Percentiles rank a stretch among this genome's conserved stretches.
Conservation (phyloP, 257 asterid species). For the Jasminum sambac region DNA sequence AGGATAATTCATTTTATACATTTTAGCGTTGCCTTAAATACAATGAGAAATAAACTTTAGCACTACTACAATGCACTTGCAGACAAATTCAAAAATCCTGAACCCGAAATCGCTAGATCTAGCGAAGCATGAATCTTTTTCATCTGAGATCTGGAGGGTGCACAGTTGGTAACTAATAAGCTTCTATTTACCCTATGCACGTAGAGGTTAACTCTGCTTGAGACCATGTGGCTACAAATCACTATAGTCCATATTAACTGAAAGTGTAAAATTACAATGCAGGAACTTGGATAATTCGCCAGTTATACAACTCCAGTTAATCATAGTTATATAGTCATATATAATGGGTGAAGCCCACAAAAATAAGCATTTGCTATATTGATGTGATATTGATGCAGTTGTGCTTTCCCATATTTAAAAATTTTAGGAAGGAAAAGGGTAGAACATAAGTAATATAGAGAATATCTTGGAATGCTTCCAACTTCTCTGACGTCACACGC, state of each 20-base stretch:
- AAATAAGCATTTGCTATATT: constrained; percentile 6
- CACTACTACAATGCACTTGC: not conserved
- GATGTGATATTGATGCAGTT: not conserved
- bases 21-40: not conserved
- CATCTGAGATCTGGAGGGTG: constrained; percentile 3
- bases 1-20: constrained; percentile 6
- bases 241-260: not conserved
- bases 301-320: constrained; percentile 1
- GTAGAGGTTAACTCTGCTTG: not conserved
- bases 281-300: not conserved
- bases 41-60: constrained; percentile 6
- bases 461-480: constrained; percentile 10
- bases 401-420: not conserved
- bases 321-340: constrained; percentile 7
- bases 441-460: not conserved
- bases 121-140: constrained; percentile 10
- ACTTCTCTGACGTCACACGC: constrained; percentile 11
- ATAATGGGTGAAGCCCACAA: not conserved
- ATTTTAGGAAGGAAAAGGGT: constrained; percentile 18
- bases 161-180: not conserved
- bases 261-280: not conserved
- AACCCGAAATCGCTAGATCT: constrained; percentile 12
- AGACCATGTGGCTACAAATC: constrained; percentile 11
- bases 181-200: not conserved
- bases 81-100: constrained; percentile 10